Evolutionary conservation across 2,329 filamentous ascomycete species (phyloP).

Genomic region (Shiraia sp.): DNA sequence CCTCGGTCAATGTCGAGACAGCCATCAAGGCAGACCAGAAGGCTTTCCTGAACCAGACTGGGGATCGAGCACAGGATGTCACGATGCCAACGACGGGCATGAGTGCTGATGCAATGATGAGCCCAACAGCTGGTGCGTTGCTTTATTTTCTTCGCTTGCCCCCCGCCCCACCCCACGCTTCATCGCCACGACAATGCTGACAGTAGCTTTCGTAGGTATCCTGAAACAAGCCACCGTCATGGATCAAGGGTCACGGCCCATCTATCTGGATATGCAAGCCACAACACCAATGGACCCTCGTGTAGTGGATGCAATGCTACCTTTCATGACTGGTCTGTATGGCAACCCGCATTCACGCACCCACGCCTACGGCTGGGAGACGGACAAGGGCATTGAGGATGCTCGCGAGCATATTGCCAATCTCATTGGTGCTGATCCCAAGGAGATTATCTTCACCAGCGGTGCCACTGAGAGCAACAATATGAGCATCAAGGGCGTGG

Average conservation of each 20-base stretch:
- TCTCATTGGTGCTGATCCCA: slow-evolving; percentile 90
- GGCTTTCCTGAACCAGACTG: slow-evolving; percentile 68
- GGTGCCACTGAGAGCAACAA: slow-evolving; percentile 99
- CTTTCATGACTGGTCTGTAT: slow-evolving; percentile 89
- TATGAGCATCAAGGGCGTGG: slow-evolving; percentile 99
- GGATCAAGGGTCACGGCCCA: slow-evolving; percentile 89
- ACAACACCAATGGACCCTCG: slow-evolving; percentile 94
- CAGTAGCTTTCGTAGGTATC: slow-evolving; percentile 58
- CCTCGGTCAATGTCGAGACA: slow-evolving; percentile 80
- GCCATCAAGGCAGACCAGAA: slow-evolving; percentile 86
- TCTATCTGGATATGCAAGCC: slow-evolving; percentile 98
- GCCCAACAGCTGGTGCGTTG: slow-evolving; percentile 73
- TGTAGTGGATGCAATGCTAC: slow-evolving; percentile 95
- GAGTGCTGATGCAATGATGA: slow-evolving; percentile 71
- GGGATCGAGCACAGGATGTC: slow-evolving; percentile 58
- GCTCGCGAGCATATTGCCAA: slow-evolving; percentile 81
- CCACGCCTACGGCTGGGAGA: slow-evolving; percentile 98
- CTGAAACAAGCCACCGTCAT: slow-evolving; percentile 90
- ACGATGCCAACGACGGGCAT: slow-evolving; percentile 62
- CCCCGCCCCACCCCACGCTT: background rate
- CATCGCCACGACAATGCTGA: slow-evolving; percentile 19
- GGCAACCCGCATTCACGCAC: slow-evolving; percentile 97
- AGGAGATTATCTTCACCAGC: slow-evolving; percentile 98
- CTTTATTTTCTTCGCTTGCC: too few species aligned
- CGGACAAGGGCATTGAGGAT: slow-evolving; percentile 87